These are phyloP conservation scores for Fonsecaea pugnacius DNA, from an alignment of 2,329 filamentous ascomycete genomes.

Conservation along the genomic window DNA sequence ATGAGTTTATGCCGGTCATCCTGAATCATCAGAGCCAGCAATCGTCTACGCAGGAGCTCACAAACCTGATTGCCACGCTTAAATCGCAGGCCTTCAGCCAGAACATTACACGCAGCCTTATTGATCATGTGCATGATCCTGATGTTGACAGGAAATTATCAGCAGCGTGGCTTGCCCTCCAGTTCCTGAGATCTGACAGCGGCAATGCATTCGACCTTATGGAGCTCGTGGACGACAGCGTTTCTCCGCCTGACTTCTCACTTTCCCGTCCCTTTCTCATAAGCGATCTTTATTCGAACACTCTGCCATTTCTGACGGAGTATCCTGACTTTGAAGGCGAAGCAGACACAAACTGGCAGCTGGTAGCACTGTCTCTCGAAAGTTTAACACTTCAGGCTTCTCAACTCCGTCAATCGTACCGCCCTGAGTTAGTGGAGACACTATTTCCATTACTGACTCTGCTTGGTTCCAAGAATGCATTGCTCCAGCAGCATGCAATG, in stretches of 20 bases:
- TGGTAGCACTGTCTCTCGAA: slow-evolving; percentile 80
- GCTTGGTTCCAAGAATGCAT: slow-evolving; percentile 70
- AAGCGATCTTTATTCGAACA: slow-evolving; percentile 51
- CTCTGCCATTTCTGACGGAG: slow-evolving; percentile 45
- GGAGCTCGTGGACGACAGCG: slow-evolving; percentile 65
- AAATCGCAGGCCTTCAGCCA: slow-evolving; percentile 49
- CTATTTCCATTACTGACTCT: slow-evolving; percentile 91
- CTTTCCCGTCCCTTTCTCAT: slow-evolving; percentile 44
- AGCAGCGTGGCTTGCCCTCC: slow-evolving; percentile 78
- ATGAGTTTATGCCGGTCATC: slow-evolving; percentile 30
- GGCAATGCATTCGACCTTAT: slow-evolving; percentile 61
- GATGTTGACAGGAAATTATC: slow-evolving; percentile 66
- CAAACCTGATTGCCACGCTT: slow-evolving; percentile 63
- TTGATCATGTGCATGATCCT: slow-evolving; percentile 65
- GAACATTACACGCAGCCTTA: slow-evolving; percentile 66
- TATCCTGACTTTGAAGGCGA: slow-evolving; percentile 43
- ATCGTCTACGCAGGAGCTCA: slow-evolving; percentile 63
- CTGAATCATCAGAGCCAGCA: slow-evolving; percentile 36
- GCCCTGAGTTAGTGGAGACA: slow-evolving; percentile 84
- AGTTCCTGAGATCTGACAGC: slow-evolving; percentile 61
- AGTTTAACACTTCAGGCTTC: slow-evolving; percentile 75
- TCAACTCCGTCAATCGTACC: slow-evolving; percentile 69
- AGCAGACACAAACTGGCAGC: slow-evolving; percentile 66
- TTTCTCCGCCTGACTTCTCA: slow-evolving; percentile 44
- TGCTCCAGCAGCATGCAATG: slow-evolving; percentile 79